Percentiles rank a stretch among this genome's conserved stretches.
phyloP scores from a whole-genome alignment of 495 filamentous ascomycete species.

The Bryoglossum gracile region DNA sequence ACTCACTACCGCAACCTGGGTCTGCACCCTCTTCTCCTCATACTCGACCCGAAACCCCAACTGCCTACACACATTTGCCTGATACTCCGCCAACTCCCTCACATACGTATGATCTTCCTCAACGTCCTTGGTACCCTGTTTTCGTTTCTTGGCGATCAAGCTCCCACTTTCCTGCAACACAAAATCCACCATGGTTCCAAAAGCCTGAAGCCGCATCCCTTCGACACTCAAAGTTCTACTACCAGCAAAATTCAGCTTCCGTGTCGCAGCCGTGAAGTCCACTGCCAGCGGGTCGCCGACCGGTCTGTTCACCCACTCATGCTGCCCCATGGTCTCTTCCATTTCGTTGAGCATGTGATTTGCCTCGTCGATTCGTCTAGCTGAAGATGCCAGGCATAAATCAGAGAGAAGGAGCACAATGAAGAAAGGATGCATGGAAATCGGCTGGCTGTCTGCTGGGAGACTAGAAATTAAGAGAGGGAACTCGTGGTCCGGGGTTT shows the following conservation, averaged over 20 bases:
- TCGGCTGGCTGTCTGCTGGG: no score
- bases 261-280: neutral
- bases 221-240: neutral
- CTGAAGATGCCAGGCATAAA: neutral
- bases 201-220: neutral
- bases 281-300: neutral
- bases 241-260: neutral
- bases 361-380: neutral
- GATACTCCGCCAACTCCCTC: slow-evolving; percentile 2
- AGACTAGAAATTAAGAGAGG: no score
- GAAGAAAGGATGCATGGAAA: neutral
- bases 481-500: neutral
- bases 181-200: no score
- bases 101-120: neutral
- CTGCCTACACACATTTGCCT: slow-evolving; percentile 2
- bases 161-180: no score
- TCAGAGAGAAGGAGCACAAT: neutral
- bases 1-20: slow-evolving; percentile 10
- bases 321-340: neutral
- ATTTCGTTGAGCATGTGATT: neutral
- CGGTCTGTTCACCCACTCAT: neutral
- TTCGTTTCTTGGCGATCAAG: no score
- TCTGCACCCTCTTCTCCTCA: slow-evolving; percentile 5
- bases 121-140: neutral
- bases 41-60: slow-evolving; percentile 3